These are phyloP conservation scores for Mortierella polycephala DNA, from an alignment of 371 early-diverging fungal species.

Conservation along the genomic window DNA sequence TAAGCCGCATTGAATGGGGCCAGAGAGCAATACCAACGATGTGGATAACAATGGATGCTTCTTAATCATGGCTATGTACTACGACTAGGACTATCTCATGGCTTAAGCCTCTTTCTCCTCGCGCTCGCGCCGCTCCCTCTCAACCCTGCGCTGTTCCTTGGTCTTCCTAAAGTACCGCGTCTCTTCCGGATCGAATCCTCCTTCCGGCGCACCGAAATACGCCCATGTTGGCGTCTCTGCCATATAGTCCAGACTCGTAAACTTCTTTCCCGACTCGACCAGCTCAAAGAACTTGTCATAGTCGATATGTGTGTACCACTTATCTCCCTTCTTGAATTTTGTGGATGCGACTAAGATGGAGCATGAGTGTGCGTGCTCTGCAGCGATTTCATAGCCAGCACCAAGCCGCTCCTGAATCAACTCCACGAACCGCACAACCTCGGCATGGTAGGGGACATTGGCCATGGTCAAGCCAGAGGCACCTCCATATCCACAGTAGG, in stretches of 20 bases:
- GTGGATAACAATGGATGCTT: too few species aligned
- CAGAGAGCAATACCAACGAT: too few species aligned
- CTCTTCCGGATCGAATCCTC: slow-evolving; percentile 84
- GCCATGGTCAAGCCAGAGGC: slow-evolving; percentile 79
- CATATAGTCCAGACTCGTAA: slow-evolving; percentile 77
- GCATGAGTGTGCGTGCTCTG: slow-evolving; percentile 83
- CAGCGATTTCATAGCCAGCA: slow-evolving; percentile 77
- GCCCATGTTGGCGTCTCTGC: slow-evolving; percentile 84
- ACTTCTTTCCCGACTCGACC: slow-evolving; percentile 69
- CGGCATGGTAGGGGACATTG: slow-evolving; percentile 82
- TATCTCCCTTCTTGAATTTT: slow-evolving; percentile 75
- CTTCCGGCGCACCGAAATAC: slow-evolving; percentile 75
- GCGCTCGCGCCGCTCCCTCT: slow-evolving; percentile 33
- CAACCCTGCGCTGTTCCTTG: slow-evolving; percentile 53
- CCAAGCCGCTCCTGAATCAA: slow-evolving; percentile 65
- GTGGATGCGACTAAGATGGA: slow-evolving; percentile 78
- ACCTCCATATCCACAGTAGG: slow-evolving; percentile 77
- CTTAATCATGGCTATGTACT: too few species aligned
- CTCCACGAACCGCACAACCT: slow-evolving; percentile 79
- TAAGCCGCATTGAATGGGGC: too few species aligned
- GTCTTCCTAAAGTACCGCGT: slow-evolving; percentile 74
- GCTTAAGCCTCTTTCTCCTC: slow-evolving; percentile 15
- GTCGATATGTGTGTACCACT: slow-evolving; percentile 87
- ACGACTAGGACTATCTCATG: background rate
- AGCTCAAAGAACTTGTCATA: slow-evolving; percentile 79